Base-by-base conservation (phyloP, 208 protist genomes). In the Leishmania mexicana region DNA sequence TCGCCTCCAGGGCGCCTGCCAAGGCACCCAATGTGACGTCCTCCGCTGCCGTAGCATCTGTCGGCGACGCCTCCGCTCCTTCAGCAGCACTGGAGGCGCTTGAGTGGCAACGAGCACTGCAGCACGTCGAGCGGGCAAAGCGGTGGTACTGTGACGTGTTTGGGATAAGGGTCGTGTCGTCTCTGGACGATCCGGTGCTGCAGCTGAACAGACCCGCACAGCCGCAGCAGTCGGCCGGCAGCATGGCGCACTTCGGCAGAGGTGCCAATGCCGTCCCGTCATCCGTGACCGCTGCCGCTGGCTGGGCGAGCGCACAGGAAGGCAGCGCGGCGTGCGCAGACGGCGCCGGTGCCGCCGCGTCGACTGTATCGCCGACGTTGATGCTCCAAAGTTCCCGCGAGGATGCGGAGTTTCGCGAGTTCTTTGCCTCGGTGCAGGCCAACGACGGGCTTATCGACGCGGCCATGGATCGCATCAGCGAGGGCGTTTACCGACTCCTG, bases 331-430 rank as follows among this genome's bases (percentile, higher is more conserved):
- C n/a, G 35, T 17, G 65, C 21, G 65, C 35, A 24, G 74, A 11
- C 19, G 75, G n/a, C 35, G 49, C 51, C 57, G 51, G 28, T n/a
- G 40, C 47, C 28, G 47, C 35, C 15, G 53, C 5, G 40, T 40
- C 75, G 68, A n/a, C 19, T 31, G 28, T 54, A 38, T 71, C 78
- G 65, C 62, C 49, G 68, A 57, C 40, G 73, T 45, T 47, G 57
- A 65, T 71, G 68, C 53, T 85, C 3, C 81, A 81, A 57, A 87
- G 87, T 67, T 81, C 88, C 17, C 86, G 88, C 31, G 86, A 95
- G 53, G 90, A 94, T 49, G 88, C 67, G n/a, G 90, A 94, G 79
- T 97, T 97, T 73, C 47, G 53, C 3, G 81, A 90, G 71, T 97
- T 95, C 80, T 95, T 93, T 81, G 67, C 78, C 1, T 81, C 78